phyloP scores from a whole-genome alignment of 805 yeast genomes.

The Teunomyces lycoperdinae region DNA sequence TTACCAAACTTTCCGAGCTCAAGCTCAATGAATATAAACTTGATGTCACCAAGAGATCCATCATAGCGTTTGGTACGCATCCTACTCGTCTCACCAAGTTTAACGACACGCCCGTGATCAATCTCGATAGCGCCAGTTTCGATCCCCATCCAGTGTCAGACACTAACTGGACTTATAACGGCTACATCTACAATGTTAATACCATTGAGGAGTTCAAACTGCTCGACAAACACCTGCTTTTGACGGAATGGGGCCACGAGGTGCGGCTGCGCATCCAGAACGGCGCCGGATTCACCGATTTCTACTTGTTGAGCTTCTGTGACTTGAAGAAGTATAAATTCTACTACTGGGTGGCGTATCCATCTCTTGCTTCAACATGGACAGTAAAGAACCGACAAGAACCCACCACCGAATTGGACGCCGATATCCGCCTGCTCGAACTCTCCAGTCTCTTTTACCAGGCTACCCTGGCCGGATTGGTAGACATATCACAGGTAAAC shows the following conservation, averaged over 20 bases:
- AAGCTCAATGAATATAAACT: constrained; percentile 75
- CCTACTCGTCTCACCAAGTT: constrained; percentile 33
- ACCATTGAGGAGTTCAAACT: constrained; percentile 82
- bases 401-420: neutral
- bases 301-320: constrained; percentile 60
- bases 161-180: constrained; percentile 12
- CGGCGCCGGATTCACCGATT: constrained; percentile 15
- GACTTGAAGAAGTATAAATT: constrained; percentile 87
- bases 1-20: constrained; percentile 65
- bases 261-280: constrained; percentile 16
- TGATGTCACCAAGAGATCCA: constrained; percentile 42
- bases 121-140: constrained; percentile 34
- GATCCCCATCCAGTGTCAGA: neutral
- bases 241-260: constrained; percentile 40
- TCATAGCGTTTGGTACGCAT: constrained; percentile 44
- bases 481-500: neutral
- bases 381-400: constrained; percentile 6
- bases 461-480: neutral
- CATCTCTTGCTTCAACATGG: constrained; percentile 61
- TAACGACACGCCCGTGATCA: constrained; percentile 33
- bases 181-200: constrained; percentile 56
- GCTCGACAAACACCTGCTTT: constrained; percentile 57
- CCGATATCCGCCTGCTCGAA: neutral
- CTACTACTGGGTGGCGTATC: constrained; percentile 87
- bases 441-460: neutral